Evolutionary conservation across 192 early-diverging fungal genomes (phyloP).

Genomic region (Coemansia sp.): DNA sequence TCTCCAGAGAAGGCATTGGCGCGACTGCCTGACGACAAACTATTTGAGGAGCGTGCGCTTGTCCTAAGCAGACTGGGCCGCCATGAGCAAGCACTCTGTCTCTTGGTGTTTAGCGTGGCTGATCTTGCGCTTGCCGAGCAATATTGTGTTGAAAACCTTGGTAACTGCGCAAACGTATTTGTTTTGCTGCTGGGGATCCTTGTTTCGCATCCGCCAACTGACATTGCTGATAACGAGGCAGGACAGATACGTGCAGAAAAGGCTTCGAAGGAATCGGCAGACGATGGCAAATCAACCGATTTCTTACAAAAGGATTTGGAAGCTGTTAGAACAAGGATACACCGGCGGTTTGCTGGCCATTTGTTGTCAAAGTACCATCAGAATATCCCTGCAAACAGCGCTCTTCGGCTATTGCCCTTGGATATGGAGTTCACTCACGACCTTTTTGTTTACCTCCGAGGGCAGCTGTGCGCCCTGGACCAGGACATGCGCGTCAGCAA

Average conservation of each 20-base stretch:
- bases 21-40: constrained; percentile 72
- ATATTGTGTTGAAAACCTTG: constrained; percentile 61
- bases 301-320: constrained; percentile 7
- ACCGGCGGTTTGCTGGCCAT: constrained; percentile 41
- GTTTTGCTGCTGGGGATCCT: constrained; percentile 43
- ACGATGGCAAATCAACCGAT: neutral
- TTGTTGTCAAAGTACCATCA: constrained; percentile 37
- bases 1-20: constrained; percentile 73
- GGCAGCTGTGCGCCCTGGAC: constrained; percentile 52
- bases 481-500: constrained; percentile 38
- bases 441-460: constrained; percentile 57
- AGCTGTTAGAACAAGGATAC: constrained; percentile 15
- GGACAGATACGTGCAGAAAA: constrained; percentile 12
- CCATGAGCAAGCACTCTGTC: constrained; percentile 81
- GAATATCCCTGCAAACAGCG: constrained; percentile 35
- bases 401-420: constrained; percentile 44
- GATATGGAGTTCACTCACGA: constrained; percentile 51
- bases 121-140: constrained; percentile 60
- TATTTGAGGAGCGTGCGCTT: constrained; percentile 81
- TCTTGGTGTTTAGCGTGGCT: constrained; percentile 78
- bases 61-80: constrained; percentile 80
- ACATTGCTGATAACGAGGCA: constrained; percentile 37
- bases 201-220: constrained; percentile 29
- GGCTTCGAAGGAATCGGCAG: neutral
- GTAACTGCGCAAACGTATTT: constrained; percentile 26